Base-by-base conservation (phyloP, 2,329 filamentous ascomycete species). In the Penicillium italicum region DNA sequence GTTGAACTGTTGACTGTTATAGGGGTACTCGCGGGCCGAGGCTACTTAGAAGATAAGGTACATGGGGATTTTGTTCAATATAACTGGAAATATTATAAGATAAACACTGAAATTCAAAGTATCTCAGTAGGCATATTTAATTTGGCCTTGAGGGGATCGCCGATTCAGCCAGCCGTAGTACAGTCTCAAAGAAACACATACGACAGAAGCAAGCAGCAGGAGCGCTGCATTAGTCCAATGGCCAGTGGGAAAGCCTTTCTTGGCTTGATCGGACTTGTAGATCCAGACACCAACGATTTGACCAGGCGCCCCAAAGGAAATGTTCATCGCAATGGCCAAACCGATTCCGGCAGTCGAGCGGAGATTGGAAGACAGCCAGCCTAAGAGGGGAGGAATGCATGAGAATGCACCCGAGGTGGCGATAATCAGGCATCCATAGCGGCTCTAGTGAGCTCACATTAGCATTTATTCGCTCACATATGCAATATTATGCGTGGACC, bases 251-350 rank as follows among this genome's bases (percentile, higher is more conserved):
- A 41, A 55, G 22, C 56, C 47, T 14, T 31, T 31, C 14, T 41
- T 33, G 20, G 42, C 42, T 36, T 58, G 44, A 22, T 55, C 40
- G 2, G 51, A 46, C 30, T 58, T 59, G 22, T 68, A 69, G 20
- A 69, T 69, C 66, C 66, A 69, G 1, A 69, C 63, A 2, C 64
- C 66, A 16, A 67, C 66, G 18, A 69, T 68, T 45, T 68, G 66
- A 5, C 66, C 66, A 2, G 66, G 65, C 0, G 63, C 66, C 2
- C 61, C 26, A 50, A 67, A 64, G 2, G 65, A 61, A 33, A 68
- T 62, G 33, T 69, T 69, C 26, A 68, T 30, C 1, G 62, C 66
- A n/a, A 58, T 65, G 11, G 63, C 58, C 0, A 69, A 50, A 6
- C 61, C 59, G 9, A 47, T 53, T 1, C 56, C 64, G 7, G 61